Evolutionary conservation across 2,329 filamentous ascomycete species (phyloP), one percentile per base, ranked within the genome.

Genomic region (Xylaria sp.): DNA sequence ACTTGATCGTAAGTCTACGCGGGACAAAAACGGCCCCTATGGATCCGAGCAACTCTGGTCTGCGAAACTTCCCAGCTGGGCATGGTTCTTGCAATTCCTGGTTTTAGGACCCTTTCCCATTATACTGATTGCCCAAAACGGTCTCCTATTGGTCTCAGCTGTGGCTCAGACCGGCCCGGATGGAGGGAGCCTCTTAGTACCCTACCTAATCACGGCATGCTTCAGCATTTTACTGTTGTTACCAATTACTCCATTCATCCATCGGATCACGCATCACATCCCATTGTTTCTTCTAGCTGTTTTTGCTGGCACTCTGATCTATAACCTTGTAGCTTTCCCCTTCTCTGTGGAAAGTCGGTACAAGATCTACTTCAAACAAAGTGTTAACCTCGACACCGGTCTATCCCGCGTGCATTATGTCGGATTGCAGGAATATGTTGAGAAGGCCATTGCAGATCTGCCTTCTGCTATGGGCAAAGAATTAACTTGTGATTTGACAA

Each of bases 331-430:
- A 2, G 93, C 92, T 1, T 98, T 97, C 79, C 96, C 96, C 0
- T 98, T 98, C 81, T 96, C 93, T 0, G 82, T 88, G 25, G 86
- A 89, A 68, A 92, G 90, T 78, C 88, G 93, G 46, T 89, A 97
- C 79, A 98, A 98, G 80, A 86, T 95, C 57, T 97, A 90, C 80
- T 98, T 98, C 79, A 84, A 92, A 59, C 94, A 99, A 78, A 88
- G 88, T 10, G 84, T 98, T 57, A 88, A 97, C 73, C 86, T 97
- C 10, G 92, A 93, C 72, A 88, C 86, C 3, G 90, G 90, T n/a
- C 82, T 85, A 15, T 93, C 94, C 72, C 84, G 82, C 1, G 92
- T 94, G 49, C 89, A 88, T 41, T 83, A 97, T 9, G 86, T 85
- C 0, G 94, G 94, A 0, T 79, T 94, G 2, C 84, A 89, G 71